A percentile compares a stretch with the other conserved stretches of the same genome.
phyloP scores from a whole-genome alignment of 164 flowering plant species.

The Stephania japonica region DNA sequence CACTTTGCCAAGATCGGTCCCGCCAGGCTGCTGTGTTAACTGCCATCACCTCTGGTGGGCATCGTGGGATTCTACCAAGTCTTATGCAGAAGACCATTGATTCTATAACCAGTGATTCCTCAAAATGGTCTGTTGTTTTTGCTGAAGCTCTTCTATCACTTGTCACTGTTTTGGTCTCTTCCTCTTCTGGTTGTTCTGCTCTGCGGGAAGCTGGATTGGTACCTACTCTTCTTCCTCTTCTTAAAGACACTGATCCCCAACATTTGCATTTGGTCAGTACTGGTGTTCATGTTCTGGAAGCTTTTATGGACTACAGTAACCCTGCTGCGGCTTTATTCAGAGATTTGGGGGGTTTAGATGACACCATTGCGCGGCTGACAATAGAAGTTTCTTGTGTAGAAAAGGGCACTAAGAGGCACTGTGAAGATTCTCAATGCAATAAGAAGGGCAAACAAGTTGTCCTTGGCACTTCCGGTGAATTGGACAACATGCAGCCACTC shows the following conservation, averaged over 20 bases:
- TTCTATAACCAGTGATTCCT: conserved; percentile 47
- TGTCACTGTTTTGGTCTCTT: conserved; percentile 79
- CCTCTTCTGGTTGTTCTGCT: conserved; percentile 89
- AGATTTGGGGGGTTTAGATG: conserved; percentile 90
- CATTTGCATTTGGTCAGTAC: conserved; percentile 83
- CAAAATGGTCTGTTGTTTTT: conserved; percentile 74
- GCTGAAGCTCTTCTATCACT: conserved; percentile 85
- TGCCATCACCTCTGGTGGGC: conserved; percentile 86
- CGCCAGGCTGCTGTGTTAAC: conserved; percentile 65
- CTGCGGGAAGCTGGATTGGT: conserved; percentile 90
- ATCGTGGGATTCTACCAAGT: conserved; percentile 76
- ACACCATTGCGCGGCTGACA: conserved; percentile 71
- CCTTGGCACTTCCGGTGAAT: conserved; percentile 32
- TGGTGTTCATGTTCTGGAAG: conserved; percentile 82
- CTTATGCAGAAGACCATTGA: conserved; percentile 92
- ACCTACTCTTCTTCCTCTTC: conserved; percentile 86
- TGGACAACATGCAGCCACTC: conserved; percentile 47
- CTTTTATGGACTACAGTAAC: conserved; percentile 91
- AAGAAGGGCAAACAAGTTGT: conserved; percentile 32
- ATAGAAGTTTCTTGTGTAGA: conserved; percentile 70
- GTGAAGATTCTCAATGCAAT: conserved; percentile 33
- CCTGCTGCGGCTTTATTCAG: conserved; percentile 86
- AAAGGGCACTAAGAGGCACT: conserved; percentile 42
- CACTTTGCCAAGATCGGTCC: conserved; percentile 78
- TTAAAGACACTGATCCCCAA: conserved; percentile 76